A percentile compares a stretch with the other conserved stretches of the same genome.
Conservation (phyloP, 495 filamentous ascomycete species). For the Sphaerosporella brunnea region DNA sequence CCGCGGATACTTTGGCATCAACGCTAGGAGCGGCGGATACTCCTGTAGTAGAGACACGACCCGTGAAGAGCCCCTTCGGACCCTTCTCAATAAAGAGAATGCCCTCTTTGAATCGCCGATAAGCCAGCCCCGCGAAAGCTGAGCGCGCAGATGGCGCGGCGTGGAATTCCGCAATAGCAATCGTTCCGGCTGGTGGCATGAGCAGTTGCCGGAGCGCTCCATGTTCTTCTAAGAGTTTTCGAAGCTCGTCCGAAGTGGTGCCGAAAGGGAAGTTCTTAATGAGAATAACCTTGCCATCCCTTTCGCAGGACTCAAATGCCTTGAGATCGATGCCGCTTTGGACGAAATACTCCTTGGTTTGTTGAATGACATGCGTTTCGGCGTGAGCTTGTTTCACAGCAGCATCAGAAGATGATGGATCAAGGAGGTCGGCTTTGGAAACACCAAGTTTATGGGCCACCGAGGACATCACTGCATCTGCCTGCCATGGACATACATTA, state of each 20-base stretch:
- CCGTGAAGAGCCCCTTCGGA: slow-evolving; percentile 58
- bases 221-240: slow-evolving; percentile 48
- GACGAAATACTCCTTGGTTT: slow-evolving; percentile 79
- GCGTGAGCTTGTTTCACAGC: slow-evolving; percentile 93
- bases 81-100: slow-evolving; percentile 88
- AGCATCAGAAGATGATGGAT: slow-evolving; percentile 83
- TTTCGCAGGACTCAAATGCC: slow-evolving; percentile 64
- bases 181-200: slow-evolving; percentile 82
- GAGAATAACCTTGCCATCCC: slow-evolving; percentile 73
- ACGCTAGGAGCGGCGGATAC: neutral
- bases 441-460: slow-evolving; percentile 73
- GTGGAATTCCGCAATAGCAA: slow-evolving; percentile 77
- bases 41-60: neutral
- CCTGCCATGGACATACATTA: slow-evolving; percentile 27
- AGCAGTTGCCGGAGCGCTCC: slow-evolving; percentile 59
- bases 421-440: slow-evolving; percentile 73
- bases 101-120: slow-evolving; percentile 76
- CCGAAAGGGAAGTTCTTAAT: slow-evolving; percentile 90
- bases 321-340: slow-evolving; percentile 77
- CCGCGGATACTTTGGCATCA: slow-evolving; percentile 26
- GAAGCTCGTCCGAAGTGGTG: slow-evolving; percentile 49
- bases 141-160: slow-evolving; percentile 57
- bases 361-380: slow-evolving; percentile 89
- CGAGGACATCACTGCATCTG: slow-evolving; percentile 82
- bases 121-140: slow-evolving; percentile 68